Percentiles rank a stretch among this genome's conserved stretches.
These are phyloP conservation scores for Peronospora farinosa DNA, from an alignment of 352 stramenopile species.

Conservation along the genomic window DNA sequence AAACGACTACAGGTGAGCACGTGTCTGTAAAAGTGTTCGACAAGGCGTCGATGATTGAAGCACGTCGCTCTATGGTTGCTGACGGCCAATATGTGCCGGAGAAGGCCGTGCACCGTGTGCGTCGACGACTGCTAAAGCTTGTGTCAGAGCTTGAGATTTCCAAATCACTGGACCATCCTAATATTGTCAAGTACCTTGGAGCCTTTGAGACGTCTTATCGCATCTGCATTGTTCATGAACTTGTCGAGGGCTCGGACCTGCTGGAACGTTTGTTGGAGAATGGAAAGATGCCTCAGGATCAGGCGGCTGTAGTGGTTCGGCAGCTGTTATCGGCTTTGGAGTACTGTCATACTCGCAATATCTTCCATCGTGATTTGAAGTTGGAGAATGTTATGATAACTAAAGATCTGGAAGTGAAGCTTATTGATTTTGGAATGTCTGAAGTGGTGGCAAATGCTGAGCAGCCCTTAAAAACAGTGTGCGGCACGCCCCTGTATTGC, in stretches of 20 bases:
- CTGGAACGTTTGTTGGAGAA: conserved; percentile 66
- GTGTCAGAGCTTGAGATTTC: conserved; percentile 80
- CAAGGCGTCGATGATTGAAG: conserved; percentile 76
- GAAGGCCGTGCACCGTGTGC: conserved; percentile 66
- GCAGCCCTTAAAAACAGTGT: conserved; percentile 65
- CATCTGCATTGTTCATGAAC: conserved; percentile 73
- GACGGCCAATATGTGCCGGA: conserved; percentile 52
- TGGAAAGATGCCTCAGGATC: conserved; percentile 63
- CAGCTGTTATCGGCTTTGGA: conserved; percentile 91
- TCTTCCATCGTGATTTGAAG: conserved; percentile 94
- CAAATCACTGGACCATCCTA: conserved; percentile 59
- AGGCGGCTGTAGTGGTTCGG: conserved; percentile 45
- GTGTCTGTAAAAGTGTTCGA: conserved; percentile 82
- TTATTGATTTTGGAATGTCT: conserved; percentile 95
- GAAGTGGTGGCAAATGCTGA: conserved; percentile 70
- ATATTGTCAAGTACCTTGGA: conserved; percentile 72
- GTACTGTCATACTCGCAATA: conserved; percentile 86
- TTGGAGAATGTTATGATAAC: conserved; percentile 94
- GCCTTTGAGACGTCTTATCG: conserved; percentile 76
- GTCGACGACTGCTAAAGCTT: conserved; percentile 67
- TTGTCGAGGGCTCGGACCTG: conserved; percentile 66
- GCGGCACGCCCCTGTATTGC: conserved; percentile 78
- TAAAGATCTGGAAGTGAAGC: conserved; percentile 88
- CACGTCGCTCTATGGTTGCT: conserved; percentile 67
- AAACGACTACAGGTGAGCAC: conserved; percentile 36